A percentile compares a stretch with the other conserved stretches of the same genome.
Evolutionary conservation across 148 eudicot species (phyloP).

Genomic region (Limonium bicolor): DNA sequence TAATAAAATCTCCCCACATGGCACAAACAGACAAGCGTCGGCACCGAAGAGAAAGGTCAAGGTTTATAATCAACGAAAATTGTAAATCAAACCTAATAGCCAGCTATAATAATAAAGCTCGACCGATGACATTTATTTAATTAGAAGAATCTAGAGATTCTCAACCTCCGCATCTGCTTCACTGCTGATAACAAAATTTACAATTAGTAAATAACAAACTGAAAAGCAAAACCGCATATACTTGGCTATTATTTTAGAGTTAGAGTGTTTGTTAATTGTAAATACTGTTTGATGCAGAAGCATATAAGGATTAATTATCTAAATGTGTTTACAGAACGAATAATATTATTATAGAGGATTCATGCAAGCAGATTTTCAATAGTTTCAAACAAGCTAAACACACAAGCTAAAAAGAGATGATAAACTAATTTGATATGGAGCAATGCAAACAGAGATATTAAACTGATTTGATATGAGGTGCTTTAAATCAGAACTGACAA

Average conservation of each 20-base stretch:
- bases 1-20: neutral
- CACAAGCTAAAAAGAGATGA: neutral
- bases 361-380: neutral
- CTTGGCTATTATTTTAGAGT: neutral
- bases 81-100: conserved; percentile 1
- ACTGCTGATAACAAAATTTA: neutral
- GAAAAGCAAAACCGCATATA: neutral
- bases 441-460: neutral
- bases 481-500: neutral
- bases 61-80: neutral
- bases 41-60: conserved; percentile 1
- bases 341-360: too few relatives aligned
- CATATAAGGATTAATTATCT: neutral
- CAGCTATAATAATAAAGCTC: too few relatives aligned
- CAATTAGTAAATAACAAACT: neutral
- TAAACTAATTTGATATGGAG: neutral
- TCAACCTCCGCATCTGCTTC: conserved; percentile 4
- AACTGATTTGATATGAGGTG: conserved; percentile 1
- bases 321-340: too few relatives aligned
- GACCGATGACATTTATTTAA: too few relatives aligned
- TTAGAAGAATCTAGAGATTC: neutral
- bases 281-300: neutral
- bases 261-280: neutral
- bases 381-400: neutral
- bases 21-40: neutral